phyloP scores from a whole-genome alignment of 2,329 filamentous ascomycete genomes.

The Alternaria burnsii region DNA sequence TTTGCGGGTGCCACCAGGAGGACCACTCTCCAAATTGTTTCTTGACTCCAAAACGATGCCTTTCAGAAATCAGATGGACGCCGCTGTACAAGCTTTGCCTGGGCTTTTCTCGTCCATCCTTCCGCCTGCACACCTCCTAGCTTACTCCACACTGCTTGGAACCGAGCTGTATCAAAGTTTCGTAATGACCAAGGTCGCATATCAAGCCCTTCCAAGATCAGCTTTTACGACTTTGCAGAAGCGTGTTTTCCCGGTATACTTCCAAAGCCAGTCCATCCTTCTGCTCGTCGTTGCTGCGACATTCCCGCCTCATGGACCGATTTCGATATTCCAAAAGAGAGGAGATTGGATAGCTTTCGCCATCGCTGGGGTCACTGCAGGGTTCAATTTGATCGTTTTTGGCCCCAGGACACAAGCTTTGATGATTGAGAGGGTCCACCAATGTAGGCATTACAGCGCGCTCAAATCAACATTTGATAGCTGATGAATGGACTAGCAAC shows the following conservation, averaged over 20 bases:
- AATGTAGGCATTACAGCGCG: constrained; percentile 26
- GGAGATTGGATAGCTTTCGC: constrained; percentile 39
- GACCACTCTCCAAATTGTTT: too few species aligned
- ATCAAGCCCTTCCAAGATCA: constrained; percentile 45
- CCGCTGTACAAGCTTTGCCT: not conserved
- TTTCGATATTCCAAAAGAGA: constrained; percentile 34
- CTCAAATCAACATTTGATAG: not conserved
- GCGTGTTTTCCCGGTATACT: constrained; percentile 53
- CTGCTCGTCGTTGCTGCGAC: constrained; percentile 47
- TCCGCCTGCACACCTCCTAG: constrained; percentile 49
- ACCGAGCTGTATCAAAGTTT: constrained; percentile 54
- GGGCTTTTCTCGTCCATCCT: constrained; percentile 11
- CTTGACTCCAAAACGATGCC: fast-evolving
- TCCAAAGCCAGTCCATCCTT: constrained; percentile 49
- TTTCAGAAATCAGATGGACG: not conserved
- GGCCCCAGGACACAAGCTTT: constrained; percentile 46
- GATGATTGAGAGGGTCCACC: constrained; percentile 48
- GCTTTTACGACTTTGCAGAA: constrained; percentile 54
- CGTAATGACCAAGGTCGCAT: constrained; percentile 53
- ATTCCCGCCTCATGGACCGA: constrained; percentile 43
- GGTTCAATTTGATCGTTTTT: constrained; percentile 49
- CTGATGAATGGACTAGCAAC: constrained; percentile 22
- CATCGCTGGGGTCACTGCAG: constrained; percentile 42
- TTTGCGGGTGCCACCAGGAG: not conserved
- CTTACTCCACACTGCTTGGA: constrained; percentile 53